A percentile compares a stretch with the other conserved stretches of the same genome.
Evolutionary conservation across 441 rosid genomes (phyloP).

Genomic region (Jatropha multifida): DNA sequence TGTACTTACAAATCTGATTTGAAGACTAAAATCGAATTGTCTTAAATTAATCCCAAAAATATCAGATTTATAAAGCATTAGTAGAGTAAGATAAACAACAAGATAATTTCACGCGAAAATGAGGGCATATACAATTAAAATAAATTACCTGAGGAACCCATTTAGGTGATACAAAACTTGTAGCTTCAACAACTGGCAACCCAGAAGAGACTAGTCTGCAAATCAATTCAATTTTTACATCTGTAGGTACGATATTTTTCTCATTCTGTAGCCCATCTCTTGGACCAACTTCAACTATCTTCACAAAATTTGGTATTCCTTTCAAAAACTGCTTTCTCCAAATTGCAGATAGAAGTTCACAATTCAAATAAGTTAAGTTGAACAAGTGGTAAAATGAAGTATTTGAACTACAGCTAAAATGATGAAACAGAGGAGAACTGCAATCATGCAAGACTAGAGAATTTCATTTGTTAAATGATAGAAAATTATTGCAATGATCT

Average conservation of each 20-base stretch:
- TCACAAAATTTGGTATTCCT: conserved; percentile 79
- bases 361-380: background rate
- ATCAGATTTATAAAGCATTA: background rate
- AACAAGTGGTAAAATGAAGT: background rate
- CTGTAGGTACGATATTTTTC: conserved; percentile 76
- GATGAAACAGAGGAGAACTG: conserved; percentile 13
- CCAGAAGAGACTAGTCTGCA: conserved; percentile 72
- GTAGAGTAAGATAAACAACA: background rate
- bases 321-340: conserved; percentile 49
- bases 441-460: background rate
- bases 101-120: background rate
- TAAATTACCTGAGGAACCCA: conserved; percentile 93
- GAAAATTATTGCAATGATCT: background rate
- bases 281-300: conserved; percentile 99
- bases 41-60: background rate
- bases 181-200: conserved; percentile 86
- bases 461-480: background rate
- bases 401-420: background rate
- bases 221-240: conserved; percentile 84
- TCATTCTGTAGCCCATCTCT: conserved; percentile 98
- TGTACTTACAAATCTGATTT: background rate
- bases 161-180: conserved; percentile 98
- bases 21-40: background rate
- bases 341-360: conserved; percentile 7
- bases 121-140: background rate